Base-by-base conservation (phyloP, 306 rosid genomes). In the Gastrolobium villosum region DNA sequence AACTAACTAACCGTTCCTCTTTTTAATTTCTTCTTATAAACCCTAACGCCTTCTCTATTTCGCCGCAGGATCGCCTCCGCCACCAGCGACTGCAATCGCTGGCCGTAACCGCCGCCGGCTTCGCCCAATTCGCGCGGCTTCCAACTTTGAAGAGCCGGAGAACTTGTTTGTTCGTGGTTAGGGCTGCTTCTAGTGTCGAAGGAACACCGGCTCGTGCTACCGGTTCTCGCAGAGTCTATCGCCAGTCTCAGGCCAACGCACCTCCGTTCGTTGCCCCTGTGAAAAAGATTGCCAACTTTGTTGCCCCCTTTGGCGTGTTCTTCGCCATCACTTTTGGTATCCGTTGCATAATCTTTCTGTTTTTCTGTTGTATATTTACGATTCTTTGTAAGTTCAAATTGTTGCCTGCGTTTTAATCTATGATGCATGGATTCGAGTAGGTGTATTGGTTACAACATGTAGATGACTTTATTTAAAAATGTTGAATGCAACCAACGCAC, bases 251-350 rank as follows among this genome's bases (percentile, higher is more conserved):
- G 86, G 70, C 80, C 60, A 77, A 40, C 56, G 78, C 87, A 76
- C 69, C 89, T 31, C 76, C 84, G 30, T 69, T 91, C 2, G 75
- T 67, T 85, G 87, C 89, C 9, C 89, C 96, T 2, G 76, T 88
- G 61, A 86, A 90, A 82, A 94, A 91, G 87, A 70, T 90, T 64
- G 89, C 90, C 28, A 86, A 90, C 15, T 40, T 70, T 69, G 90
- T 82, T 36, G 83, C 79, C 14, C 98, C 99, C 4, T 87, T 88
- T 57, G 99, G 93, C 52, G 74, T 67, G 1, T 81, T 93, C 78
- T 65, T 93, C 56, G 91, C 84, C 28, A 61, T 86, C 80, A 87
- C 96, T 80, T 87, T 93, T 37, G 97, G 99, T 95, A 93, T 50
- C 56, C 62, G 2, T 41, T 60, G 72, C 59, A 2, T 70, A 14